Conservation (phyloP, 371 early-diverging fungal species). For the Mortierella sp. region DNA sequence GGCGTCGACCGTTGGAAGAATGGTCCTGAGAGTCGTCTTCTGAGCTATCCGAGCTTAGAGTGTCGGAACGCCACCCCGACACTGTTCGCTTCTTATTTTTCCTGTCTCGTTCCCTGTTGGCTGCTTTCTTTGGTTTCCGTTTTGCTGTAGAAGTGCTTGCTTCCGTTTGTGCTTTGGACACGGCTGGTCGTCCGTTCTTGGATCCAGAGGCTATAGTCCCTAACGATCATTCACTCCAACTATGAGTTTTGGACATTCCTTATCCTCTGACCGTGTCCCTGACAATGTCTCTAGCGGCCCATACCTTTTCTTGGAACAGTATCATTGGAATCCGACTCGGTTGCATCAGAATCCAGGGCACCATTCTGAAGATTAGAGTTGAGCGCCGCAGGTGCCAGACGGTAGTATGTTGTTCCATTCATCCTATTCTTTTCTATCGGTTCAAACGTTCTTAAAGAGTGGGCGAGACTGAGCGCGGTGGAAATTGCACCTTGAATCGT, state of each 20-base stretch:
- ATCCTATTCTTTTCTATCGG: conserved; percentile 52
- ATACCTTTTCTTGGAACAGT: conserved; percentile 7
- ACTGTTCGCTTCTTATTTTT: conserved; percentile 15
- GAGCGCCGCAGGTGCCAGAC: conserved; percentile 37
- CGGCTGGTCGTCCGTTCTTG: not conserved
- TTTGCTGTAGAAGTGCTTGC: conserved; percentile 4
- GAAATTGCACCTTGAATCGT: conserved; percentile 57
- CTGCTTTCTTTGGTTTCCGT: conserved; percentile 4
- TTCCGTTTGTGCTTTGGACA: not conserved
- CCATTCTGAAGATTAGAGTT: conserved; percentile 14
- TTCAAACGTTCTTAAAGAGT: conserved; percentile 30
- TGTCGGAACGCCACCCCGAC: conserved; percentile 30
- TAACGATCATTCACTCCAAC: not conserved
- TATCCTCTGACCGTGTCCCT: too few species aligned
- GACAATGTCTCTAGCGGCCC: not conserved
- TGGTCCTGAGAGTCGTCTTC: conserved; percentile 31
- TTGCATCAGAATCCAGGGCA: conserved; percentile 21
- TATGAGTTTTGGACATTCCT: too few species aligned
- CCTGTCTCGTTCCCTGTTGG: not conserved
- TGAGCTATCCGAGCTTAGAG: conserved; percentile 44
- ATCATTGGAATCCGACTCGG: conserved; percentile 5
- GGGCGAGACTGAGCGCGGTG: conserved; percentile 43
- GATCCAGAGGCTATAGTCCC: not conserved
- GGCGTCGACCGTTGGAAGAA: conserved; percentile 5
- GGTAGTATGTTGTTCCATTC: conserved; percentile 49